Evolutionary conservation across 169 alveolate species (phyloP).

Genomic region (Plasmodium fragile): DNA sequence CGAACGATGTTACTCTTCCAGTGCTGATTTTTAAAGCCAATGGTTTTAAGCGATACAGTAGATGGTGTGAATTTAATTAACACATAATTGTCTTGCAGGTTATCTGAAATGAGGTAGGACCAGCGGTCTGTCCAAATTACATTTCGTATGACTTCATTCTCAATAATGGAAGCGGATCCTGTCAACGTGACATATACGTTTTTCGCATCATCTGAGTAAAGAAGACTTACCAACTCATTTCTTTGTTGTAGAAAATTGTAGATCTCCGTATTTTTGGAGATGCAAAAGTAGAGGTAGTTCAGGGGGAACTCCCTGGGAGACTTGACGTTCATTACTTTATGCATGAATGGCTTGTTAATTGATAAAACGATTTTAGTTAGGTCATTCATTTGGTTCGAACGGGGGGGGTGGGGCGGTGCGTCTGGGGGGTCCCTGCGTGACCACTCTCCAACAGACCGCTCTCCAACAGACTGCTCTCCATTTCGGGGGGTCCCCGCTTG

Average conservation of each 20-base stretch:
- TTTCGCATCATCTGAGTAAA: slow-evolving; percentile 47
- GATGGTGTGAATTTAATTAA: slow-evolving; percentile 64
- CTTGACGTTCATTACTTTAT: slow-evolving; percentile 24
- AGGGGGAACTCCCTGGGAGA: slow-evolving; percentile 34
- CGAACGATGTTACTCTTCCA: slow-evolving; percentile 62
- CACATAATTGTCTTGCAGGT: slow-evolving; percentile 50
- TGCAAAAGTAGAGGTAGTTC: slow-evolving; percentile 54
- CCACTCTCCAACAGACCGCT: too few species aligned
- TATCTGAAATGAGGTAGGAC: slow-evolving; percentile 45
- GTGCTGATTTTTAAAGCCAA: slow-evolving; percentile 48
- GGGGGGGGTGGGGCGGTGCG: not conserved
- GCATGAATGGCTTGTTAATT: slow-evolving; percentile 16
- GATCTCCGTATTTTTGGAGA: slow-evolving; percentile 52
- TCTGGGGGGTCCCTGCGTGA: not conserved
- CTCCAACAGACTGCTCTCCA: not conserved
- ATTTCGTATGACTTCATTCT: slow-evolving; percentile 24
- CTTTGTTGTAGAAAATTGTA: slow-evolving; percentile 30
- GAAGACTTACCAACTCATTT: slow-evolving; percentile 13
- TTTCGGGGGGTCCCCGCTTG: not conserved
- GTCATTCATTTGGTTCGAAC: not conserved
- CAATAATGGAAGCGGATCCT: slow-evolving; percentile 53
- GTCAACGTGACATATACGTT: slow-evolving; percentile 57
- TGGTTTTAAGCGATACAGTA: slow-evolving; percentile 32
- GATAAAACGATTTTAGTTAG: slow-evolving; percentile 6
- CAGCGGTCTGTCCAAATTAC: slow-evolving; percentile 47